phyloP scores from a whole-genome alignment of 148 eudicot species.

The Mesembryanthemum crystallinum region DNA sequence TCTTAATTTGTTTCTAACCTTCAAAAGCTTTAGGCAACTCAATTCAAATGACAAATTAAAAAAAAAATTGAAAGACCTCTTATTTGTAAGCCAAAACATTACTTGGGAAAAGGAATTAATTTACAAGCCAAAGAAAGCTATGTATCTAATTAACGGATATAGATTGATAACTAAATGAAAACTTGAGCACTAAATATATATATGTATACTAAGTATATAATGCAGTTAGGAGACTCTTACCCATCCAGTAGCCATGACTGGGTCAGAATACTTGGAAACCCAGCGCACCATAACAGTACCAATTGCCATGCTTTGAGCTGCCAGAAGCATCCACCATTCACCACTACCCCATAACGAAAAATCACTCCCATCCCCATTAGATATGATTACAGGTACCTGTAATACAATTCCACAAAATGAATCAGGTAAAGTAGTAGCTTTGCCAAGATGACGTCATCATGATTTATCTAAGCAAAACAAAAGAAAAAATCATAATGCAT shows the following conservation, averaged over 20 bases:
- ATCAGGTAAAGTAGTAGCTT: background rate
- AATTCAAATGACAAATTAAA: background rate
- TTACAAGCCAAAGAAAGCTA: background rate
- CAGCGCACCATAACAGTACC: slow-evolving; percentile 99
- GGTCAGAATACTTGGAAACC: slow-evolving; percentile 94
- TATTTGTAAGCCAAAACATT: background rate
- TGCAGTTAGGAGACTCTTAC: slow-evolving; percentile 34
- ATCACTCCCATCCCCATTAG: slow-evolving; percentile 49
- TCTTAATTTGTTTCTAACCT: too few relatives aligned
- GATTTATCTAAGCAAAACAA: background rate
- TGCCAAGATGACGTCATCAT: background rate
- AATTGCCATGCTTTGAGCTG: slow-evolving; percentile 98
- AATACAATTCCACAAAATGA: slow-evolving; percentile 13
- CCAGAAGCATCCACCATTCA: slow-evolving; percentile 98
- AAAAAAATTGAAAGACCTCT: background rate
- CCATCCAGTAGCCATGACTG: slow-evolving; percentile 99
- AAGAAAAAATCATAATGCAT: background rate
- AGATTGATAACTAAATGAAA: background rate
- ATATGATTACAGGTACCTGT: slow-evolving; percentile 70
- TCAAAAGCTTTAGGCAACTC: background rate
- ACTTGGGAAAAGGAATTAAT: background rate
- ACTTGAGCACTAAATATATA: background rate
- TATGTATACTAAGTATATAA: background rate
- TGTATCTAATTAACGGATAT: background rate
- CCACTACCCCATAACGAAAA: slow-evolving; percentile 98